phyloP scores from a whole-genome alignment of 1,284 basidiomycete species.

The Cryptococcus sp. region DNA sequence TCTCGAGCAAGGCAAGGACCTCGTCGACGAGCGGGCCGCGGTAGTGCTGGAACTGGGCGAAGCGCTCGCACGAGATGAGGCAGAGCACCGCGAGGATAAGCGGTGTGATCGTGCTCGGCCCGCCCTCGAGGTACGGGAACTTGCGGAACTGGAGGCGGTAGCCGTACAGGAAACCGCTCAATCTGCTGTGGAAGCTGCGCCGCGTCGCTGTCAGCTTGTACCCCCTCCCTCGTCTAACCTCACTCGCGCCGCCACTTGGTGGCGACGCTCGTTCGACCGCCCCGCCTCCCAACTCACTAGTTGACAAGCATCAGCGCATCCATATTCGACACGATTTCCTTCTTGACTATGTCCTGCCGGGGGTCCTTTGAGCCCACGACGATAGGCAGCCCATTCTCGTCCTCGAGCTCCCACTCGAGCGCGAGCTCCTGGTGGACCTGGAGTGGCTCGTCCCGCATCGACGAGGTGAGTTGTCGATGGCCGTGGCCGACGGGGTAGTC shows the following conservation, averaged over 20 bases:
- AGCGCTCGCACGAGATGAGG: slow-evolving; percentile 37
- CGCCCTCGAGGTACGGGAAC: slow-evolving; percentile 42
- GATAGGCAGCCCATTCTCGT: slow-evolving; percentile 4
- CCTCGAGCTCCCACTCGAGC: neutral
- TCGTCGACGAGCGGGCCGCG: slow-evolving; percentile 27
- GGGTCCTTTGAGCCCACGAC: slow-evolving; percentile 36
- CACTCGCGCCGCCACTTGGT: no score
- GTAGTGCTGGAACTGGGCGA: slow-evolving; percentile 23
- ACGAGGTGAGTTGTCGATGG: slow-evolving; percentile 4
- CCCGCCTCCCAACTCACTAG: slow-evolving; percentile 27
- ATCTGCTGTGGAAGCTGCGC: slow-evolving; percentile 34
- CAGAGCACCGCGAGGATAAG: slow-evolving; percentile 43
- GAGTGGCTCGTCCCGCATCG: slow-evolving; percentile 4
- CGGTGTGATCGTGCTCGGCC: slow-evolving; percentile 40
- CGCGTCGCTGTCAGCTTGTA: neutral
- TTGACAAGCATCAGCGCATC: slow-evolving; percentile 35
- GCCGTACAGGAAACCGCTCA: slow-evolving; percentile 40
- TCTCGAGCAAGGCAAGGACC: slow-evolving; percentile 29
- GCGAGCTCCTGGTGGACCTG: neutral
- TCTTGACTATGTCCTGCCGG: slow-evolving; percentile 39
- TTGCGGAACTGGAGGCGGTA: slow-evolving; percentile 36
- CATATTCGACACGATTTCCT: slow-evolving; percentile 23
- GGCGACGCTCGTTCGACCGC: no score
- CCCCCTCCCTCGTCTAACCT: no score
- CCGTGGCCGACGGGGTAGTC: neutral